A percentile compares a stretch with the other conserved stretches of the same genome.
Conservation (phyloP, 2,329 filamentous ascomycete species). For the Aureobasidium sp. region DNA sequence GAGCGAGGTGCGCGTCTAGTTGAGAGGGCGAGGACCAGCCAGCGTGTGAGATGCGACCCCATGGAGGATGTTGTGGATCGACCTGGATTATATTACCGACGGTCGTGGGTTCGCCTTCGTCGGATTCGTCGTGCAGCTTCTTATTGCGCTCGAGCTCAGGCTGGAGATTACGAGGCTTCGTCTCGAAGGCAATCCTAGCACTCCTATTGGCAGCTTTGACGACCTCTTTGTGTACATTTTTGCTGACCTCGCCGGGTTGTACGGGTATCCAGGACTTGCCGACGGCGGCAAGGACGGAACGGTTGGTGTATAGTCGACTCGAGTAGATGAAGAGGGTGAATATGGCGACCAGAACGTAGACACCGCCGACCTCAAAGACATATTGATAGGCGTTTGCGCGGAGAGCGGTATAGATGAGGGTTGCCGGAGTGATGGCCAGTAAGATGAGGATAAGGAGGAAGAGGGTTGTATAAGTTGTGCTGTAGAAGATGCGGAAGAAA, state of each 20-base stretch:
- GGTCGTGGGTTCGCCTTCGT: constrained; percentile 30
- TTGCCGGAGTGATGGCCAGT: constrained; percentile 82
- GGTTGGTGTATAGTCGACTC: constrained; percentile 87
- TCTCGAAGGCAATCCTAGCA: constrained; percentile 83
- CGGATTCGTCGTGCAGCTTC: background rate
- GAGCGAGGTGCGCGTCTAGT: constrained; percentile 67
- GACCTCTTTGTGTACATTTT: constrained; percentile 80
- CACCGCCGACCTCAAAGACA: constrained; percentile 81
- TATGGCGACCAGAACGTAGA: constrained; percentile 77
- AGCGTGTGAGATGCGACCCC: constrained; percentile 86
- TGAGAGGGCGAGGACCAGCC: constrained; percentile 86
- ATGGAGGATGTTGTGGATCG: constrained; percentile 57
- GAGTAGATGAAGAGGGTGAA: constrained; percentile 82
- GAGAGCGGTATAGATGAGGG: constrained; percentile 81
- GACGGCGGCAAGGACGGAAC: constrained; percentile 81
- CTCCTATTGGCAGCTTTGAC: constrained; percentile 77
- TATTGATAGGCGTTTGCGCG: constrained; percentile 75
- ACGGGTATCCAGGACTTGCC: constrained; percentile 89
- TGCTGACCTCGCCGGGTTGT: constrained; percentile 84
- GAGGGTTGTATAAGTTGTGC: constrained; percentile 78
- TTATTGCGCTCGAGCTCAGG: constrained; percentile 36
- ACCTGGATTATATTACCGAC: constrained; percentile 24
- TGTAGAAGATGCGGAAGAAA: constrained; percentile 85
- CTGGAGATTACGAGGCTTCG: constrained; percentile 69
- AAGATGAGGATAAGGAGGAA: constrained; percentile 77